phyloP scores from a whole-genome alignment of 1,284 basidiomycete genomes.

The Pascua guehoae region DNA sequence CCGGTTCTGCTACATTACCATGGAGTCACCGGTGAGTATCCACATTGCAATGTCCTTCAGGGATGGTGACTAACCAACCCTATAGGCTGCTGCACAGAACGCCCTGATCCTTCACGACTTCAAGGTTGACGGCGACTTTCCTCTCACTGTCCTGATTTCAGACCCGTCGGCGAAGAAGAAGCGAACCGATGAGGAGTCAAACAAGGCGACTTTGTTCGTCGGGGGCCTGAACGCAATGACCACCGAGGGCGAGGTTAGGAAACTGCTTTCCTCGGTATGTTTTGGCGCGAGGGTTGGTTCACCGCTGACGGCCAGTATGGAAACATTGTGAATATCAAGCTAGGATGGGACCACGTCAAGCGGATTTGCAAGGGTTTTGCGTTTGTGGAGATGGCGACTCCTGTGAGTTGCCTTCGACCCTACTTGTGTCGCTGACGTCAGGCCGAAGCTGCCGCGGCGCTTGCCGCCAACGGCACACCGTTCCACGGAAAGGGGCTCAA shows the following conservation, averaged over 20 bases:
- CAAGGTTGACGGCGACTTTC: conserved; percentile 62
- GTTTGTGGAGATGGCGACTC: conserved; percentile 83
- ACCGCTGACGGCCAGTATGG: conserved; percentile 61
- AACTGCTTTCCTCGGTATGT: conserved; percentile 80
- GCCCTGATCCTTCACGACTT: conserved; percentile 73
- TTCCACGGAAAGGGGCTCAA: conserved; percentile 49
- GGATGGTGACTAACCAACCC: neutral
- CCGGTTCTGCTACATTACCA: conserved; percentile 94
- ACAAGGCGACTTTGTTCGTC: conserved; percentile 85
- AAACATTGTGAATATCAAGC: conserved; percentile 69
- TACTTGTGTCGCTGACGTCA: conserved; percentile 39
- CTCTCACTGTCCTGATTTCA: conserved; percentile 78
- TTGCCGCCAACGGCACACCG: conserved; percentile 77
- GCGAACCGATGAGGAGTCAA: conserved; percentile 66
- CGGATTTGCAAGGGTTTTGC: conserved; percentile 80
- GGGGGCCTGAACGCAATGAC: conserved; percentile 63
- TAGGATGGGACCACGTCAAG: conserved; percentile 65
- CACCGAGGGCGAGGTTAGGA: conserved; percentile 65
- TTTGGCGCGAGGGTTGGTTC: conserved; percentile 7
- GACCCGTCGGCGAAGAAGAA: conserved; percentile 85
- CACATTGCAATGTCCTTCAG: no score
- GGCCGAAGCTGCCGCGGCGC: conserved; percentile 66
- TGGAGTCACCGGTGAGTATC: conserved; percentile 67
- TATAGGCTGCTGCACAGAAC: conserved; percentile 67
- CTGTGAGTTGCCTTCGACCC: conserved; percentile 54